phyloP scores from a whole-genome alignment of 176 grass and related monocot species.

The Oryza meyeriana region DNA sequence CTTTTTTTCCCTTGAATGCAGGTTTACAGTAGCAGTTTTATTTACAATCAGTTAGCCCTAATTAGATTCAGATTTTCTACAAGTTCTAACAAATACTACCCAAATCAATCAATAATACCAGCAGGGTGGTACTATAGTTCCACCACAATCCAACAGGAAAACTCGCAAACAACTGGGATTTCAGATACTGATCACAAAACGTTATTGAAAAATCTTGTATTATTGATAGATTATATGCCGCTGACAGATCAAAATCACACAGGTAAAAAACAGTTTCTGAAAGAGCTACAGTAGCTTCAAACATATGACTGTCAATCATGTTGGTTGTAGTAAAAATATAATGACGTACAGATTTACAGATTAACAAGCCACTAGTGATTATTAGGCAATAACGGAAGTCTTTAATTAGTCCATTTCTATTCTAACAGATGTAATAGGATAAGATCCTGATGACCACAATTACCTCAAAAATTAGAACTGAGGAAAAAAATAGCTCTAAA shows the following conservation, averaged over 20 bases:
- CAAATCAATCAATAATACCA: background rate
- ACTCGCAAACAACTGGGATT: background rate
- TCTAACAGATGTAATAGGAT: background rate
- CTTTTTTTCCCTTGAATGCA: too few species aligned
- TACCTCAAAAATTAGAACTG: background rate
- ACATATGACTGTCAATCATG: background rate
- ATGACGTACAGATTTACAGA: background rate
- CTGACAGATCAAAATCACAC: background rate
- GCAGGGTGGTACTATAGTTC: background rate
- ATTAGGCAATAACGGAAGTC: background rate
- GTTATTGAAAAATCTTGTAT: background rate
- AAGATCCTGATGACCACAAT: background rate
- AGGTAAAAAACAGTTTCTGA: background rate
- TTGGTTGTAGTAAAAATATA: background rate
- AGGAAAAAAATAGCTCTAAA: background rate
- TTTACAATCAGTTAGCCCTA: background rate
- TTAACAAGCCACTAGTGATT: conserved; percentile 2
- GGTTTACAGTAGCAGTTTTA: background rate
- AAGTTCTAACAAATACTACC: background rate
- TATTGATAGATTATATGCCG: background rate
- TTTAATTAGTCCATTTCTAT: background rate
- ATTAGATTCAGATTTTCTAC: background rate
- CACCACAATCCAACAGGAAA: background rate
- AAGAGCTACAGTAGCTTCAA: background rate
- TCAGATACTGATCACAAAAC: background rate